phyloP scores from a whole-genome alignment of 1,284 basidiomycete species.

The Rugosomyces carneus region DNA sequence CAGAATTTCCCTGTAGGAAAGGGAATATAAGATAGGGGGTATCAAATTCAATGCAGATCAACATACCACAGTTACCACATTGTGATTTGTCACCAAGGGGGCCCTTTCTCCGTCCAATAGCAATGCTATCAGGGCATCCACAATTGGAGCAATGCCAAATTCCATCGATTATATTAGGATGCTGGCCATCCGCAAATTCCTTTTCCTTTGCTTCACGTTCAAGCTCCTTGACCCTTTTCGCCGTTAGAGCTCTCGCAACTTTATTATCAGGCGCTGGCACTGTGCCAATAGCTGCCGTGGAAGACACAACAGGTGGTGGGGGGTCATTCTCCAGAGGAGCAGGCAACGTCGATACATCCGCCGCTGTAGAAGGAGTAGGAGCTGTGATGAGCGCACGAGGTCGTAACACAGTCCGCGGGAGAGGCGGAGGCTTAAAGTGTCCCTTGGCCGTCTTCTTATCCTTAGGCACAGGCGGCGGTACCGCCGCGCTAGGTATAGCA shows the following conservation, averaged over 20 bases:
- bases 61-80: slow-evolving; percentile 87
- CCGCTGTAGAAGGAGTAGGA: slow-evolving; percentile 60
- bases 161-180: slow-evolving; percentile 75
- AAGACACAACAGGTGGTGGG: slow-evolving; percentile 34
- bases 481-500: slow-evolving; percentile 38
- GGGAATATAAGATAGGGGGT: background rate
- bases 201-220: slow-evolving; percentile 77
- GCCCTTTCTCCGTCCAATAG: slow-evolving; percentile 81
- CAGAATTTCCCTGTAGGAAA: slow-evolving; percentile 62
- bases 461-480: slow-evolving; percentile 34
- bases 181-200: slow-evolving; percentile 76
- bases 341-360: slow-evolving; percentile 50
- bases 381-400: slow-evolving; percentile 52
- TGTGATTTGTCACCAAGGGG: slow-evolving; percentile 87
- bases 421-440: slow-evolving; percentile 64
- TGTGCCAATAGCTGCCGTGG: slow-evolving; percentile 22
- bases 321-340: slow-evolving; percentile 55
- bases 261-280: slow-evolving; percentile 34
- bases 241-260: slow-evolving; percentile 39
- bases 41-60: background rate
- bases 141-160: slow-evolving; percentile 91
- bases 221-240: slow-evolving; percentile 63
- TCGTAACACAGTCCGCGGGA: slow-evolving; percentile 48
- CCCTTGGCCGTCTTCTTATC: slow-evolving; percentile 62
- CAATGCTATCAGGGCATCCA: slow-evolving; percentile 81